phyloP scores from a whole-genome alignment of 169 alveolate species.

The Babesia ovata region DNA sequence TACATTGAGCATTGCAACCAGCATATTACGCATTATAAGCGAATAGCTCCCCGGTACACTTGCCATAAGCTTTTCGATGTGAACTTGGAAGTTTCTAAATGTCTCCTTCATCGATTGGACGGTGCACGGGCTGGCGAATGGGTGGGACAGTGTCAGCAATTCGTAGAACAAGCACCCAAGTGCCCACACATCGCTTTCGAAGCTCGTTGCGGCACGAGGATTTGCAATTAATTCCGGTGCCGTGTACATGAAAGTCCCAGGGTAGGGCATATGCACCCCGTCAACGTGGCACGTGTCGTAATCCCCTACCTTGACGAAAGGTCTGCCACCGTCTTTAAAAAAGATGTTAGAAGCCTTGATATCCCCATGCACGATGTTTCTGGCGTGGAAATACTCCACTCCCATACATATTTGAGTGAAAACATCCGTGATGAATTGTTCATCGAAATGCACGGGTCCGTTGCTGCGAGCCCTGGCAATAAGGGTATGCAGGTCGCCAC shows the following conservation, averaged over 20 bases:
- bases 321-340: background rate
- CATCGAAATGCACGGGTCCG: slow-evolving; percentile 5
- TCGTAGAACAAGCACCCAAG: slow-evolving; percentile 72
- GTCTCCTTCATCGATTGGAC: slow-evolving; percentile 5
- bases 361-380: slow-evolving; percentile 28
- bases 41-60: slow-evolving; percentile 3
- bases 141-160: slow-evolving; percentile 67
- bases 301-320: slow-evolving; percentile 27
- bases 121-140: slow-evolving; percentile 49
- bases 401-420: slow-evolving; percentile 25
- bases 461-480: slow-evolving; percentile 3
- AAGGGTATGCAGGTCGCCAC: slow-evolving; percentile 19
- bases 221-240: slow-evolving; percentile 35
- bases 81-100: background rate
- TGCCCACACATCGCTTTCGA: slow-evolving; percentile 63
- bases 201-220: background rate
- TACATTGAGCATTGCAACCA: background rate
- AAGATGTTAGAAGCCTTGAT: slow-evolving; percentile 33
- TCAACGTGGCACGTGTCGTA: slow-evolving; percentile 24
- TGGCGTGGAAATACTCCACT: slow-evolving; percentile 9
- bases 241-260: slow-evolving; percentile 35
- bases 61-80: background rate
- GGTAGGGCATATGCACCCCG: too few relatives aligned
- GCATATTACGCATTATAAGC: background rate
- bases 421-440: background rate